Evolutionary conservation across 331 rosid genomes (phyloP).

Genomic region (Stylosanthes scabra): DNA sequence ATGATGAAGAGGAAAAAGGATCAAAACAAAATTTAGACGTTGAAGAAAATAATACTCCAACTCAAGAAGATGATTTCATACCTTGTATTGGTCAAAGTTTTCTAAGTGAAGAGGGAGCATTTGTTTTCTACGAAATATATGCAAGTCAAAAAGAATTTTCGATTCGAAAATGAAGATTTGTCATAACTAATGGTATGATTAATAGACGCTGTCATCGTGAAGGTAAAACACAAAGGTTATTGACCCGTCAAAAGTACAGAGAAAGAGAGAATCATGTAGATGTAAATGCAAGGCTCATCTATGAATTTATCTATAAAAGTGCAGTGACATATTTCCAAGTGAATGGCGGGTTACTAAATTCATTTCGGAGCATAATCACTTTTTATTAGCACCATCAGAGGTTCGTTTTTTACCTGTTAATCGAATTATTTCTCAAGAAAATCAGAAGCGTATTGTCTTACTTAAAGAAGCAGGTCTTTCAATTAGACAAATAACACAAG

Average conservation of each 20-base stretch:
- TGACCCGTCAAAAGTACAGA: not conserved
- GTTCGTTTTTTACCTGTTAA: not conserved
- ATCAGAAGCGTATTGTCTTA: not conserved
- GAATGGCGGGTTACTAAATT: not conserved
- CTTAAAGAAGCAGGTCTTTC: too few relatives aligned
- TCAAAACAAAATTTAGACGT: too few relatives aligned
- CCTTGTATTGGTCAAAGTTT: not conserved
- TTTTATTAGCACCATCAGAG: not conserved
- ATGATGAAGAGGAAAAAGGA: too few relatives aligned
- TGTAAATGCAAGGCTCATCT: not conserved
- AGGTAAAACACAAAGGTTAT: not conserved
- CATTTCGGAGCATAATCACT: not conserved
- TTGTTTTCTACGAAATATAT: not conserved
- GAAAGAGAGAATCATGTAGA: constrained; percentile 3
- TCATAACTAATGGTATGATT: too few relatives aligned
- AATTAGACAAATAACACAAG: too few relatives aligned
- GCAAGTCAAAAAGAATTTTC: not conserved
- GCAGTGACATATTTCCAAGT: not conserved
- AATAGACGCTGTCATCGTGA: not conserved
- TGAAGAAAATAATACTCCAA: too few relatives aligned
- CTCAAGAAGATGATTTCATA: too few relatives aligned
- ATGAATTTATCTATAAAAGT: not conserved
- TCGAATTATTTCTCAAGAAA: not conserved
- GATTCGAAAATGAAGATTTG: not conserved
- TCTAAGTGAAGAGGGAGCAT: not conserved